phyloP scores from a whole-genome alignment of 2,329 filamentous ascomycete genomes.

The Sarocladium kiliense region DNA sequence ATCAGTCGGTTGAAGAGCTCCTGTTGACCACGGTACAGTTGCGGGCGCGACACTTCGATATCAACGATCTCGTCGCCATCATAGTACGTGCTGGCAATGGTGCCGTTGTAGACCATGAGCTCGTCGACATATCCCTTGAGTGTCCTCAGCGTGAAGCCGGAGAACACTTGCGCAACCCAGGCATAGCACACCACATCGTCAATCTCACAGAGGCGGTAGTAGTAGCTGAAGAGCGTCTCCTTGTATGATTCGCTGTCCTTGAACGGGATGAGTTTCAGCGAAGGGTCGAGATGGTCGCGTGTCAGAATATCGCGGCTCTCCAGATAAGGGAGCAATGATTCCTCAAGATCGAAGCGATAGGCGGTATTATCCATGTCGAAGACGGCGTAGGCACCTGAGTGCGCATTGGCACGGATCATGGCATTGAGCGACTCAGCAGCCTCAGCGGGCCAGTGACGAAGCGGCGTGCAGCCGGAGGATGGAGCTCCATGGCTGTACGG shows the following conservation, averaged over 20 bases:
- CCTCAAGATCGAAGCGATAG: constrained; percentile 36
- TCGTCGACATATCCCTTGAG: constrained; percentile 42
- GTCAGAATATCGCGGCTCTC: constrained; percentile 35
- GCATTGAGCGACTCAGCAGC: constrained; percentile 28
- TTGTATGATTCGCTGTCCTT: constrained; percentile 30
- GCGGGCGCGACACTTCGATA: constrained; percentile 26
- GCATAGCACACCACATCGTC: constrained; percentile 37
- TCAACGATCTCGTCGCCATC: constrained; percentile 24
- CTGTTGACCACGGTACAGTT: constrained; percentile 32
- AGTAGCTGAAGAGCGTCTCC: constrained; percentile 40
- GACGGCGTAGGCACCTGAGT: constrained; percentile 31
- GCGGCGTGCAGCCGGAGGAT: constrained; percentile 7
- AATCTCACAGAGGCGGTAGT: constrained; percentile 35
- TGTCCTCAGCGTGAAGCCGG: constrained; percentile 36
- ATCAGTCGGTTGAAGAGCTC: constrained; percentile 39
- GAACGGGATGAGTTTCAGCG: constrained; percentile 36
- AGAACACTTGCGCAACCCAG: constrained; percentile 36
- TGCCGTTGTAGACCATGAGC: constrained; percentile 36
- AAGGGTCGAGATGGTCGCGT: constrained; percentile 33
- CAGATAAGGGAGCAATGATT: constrained; percentile 37
- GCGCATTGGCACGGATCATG: constrained; percentile 33
- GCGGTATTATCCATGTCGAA: constrained; percentile 43
- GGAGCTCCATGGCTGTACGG: constrained; percentile 3
- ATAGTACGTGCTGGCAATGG: constrained; percentile 30
- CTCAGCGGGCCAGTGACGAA: constrained; percentile 29